Evolutionary conservation across 2,329 filamentous ascomycete species (phyloP).

Genomic region (Aureobasidium sp.): DNA sequence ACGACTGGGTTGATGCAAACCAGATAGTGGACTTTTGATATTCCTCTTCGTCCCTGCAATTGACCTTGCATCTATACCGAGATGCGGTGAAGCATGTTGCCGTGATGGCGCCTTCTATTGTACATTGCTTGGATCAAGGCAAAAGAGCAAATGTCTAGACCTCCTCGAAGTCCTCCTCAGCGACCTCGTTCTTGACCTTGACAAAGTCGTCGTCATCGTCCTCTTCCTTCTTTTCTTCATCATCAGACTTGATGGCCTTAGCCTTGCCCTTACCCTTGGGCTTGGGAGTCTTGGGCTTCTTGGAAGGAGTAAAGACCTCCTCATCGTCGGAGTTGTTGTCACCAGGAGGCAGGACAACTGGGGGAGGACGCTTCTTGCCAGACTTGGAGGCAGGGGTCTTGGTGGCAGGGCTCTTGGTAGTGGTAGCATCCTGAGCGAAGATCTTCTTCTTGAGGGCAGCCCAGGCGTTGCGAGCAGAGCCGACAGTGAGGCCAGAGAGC

Average conservation of each 20-base stretch:
- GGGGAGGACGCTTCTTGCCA: constrained; percentile 4
- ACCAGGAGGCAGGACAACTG: not conserved
- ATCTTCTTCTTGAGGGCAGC: constrained; percentile 29
- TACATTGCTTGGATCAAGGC: not conserved
- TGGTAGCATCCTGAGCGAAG: not conserved
- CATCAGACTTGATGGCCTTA: constrained; percentile 16
- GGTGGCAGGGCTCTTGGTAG: not conserved
- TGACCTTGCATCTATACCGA: not conserved
- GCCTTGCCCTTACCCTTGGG: constrained; percentile 15
- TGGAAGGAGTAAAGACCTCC: constrained; percentile 19
- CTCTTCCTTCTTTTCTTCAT: constrained; percentile 20
- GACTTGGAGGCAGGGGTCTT: not conserved
- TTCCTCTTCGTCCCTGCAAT: not conserved
- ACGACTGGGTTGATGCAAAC: not conserved
- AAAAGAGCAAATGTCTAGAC: not conserved
- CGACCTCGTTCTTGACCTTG: not conserved
- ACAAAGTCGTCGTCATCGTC: constrained; percentile 12
- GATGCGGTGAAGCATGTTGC: not conserved
- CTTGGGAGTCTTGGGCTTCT: constrained; percentile 21
- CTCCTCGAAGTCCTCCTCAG: not conserved
- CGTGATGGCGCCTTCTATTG: not conserved
- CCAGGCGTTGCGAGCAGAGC: constrained; percentile 29
- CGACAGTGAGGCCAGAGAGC: constrained; percentile 22
- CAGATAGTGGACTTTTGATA: not conserved
- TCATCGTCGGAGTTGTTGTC: constrained; percentile 16